Percentiles rank a stretch among this genome's conserved stretches.
These are phyloP conservation scores for Flaveria robusta DNA, from an alignment of 129 eudicot species.

Conservation along the genomic window DNA sequence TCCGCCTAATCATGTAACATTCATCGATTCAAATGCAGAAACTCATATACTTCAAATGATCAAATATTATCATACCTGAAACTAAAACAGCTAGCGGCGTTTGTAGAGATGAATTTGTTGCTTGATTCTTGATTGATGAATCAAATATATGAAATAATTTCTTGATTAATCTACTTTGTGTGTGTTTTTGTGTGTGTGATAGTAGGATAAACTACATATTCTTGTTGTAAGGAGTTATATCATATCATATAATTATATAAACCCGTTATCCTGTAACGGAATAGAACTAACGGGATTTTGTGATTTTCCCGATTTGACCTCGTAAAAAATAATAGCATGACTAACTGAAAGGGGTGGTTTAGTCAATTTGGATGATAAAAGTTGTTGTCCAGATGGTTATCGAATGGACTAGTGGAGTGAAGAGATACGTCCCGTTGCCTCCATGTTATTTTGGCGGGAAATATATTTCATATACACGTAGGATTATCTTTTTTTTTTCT, in stretches of 20 bases:
- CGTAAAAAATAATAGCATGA: background rate
- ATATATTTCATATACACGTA: background rate
- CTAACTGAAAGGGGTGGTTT: slow-evolving; percentile 21
- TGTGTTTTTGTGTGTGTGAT: slow-evolving; percentile 3
- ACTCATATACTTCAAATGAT: background rate
- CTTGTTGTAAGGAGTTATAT: slow-evolving; percentile 14
- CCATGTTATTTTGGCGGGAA: slow-evolving; percentile 42
- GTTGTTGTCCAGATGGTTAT: slow-evolving; percentile 33
- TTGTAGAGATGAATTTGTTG: slow-evolving; percentile 21
- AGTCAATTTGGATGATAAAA: slow-evolving; percentile 20
- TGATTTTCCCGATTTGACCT: slow-evolving; percentile 26
- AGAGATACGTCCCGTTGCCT: background rate
- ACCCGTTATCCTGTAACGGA: slow-evolving; percentile 39
- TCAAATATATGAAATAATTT: slow-evolving; percentile 29
- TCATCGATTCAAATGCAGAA: background rate
- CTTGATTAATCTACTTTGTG: slow-evolving; percentile 33
- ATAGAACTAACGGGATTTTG: slow-evolving; percentile 24
- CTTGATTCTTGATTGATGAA: slow-evolving; percentile 25
- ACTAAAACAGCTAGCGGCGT: slow-evolving; percentile 23
- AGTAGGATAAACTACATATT: slow-evolving; percentile 33
- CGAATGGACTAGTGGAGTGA: slow-evolving; percentile 14
- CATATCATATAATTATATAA: slow-evolving; percentile 20
- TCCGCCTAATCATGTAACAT: background rate
- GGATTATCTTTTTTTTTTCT: background rate
- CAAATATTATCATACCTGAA: slow-evolving; percentile 19